Conservation (phyloP, 139 green algal species). For the Auxenochlorella protothecoides region DNA sequence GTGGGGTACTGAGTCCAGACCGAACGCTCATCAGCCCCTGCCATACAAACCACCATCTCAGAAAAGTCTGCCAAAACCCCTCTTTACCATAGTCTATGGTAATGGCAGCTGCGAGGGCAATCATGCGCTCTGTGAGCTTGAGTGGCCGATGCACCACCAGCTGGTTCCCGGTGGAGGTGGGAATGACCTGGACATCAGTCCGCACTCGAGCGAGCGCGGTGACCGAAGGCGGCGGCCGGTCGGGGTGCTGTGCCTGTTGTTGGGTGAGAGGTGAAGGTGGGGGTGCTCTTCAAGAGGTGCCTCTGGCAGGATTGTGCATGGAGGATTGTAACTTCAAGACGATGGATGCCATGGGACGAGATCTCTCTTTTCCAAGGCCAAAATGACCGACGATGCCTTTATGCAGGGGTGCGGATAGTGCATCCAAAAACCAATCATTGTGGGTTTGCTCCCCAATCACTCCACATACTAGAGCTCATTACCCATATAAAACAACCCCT, state of each 20-base stretch:
- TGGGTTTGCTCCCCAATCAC: too few relatives aligned
- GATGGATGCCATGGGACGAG: background rate
- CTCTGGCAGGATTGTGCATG: too few relatives aligned
- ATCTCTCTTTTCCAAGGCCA: background rate
- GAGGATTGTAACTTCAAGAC: background rate
- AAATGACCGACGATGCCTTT: background rate
- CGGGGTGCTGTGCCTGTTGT: conserved; percentile 26
- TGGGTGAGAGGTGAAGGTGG: too few relatives aligned
- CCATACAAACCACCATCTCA: too few relatives aligned
- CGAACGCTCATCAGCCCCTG: too few relatives aligned
- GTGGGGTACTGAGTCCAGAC: too few relatives aligned
- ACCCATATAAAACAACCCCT: too few relatives aligned
- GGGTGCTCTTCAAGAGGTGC: too few relatives aligned
- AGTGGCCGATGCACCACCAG: conserved; percentile 39
- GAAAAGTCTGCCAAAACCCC: too few relatives aligned
- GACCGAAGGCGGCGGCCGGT: conserved; percentile 26
- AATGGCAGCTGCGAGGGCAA: conserved; percentile 65
- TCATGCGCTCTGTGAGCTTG: conserved; percentile 56
- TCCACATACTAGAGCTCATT: too few relatives aligned
- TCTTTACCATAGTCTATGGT: conserved; percentile 40
- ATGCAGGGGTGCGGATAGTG: background rate
- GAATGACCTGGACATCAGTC: conserved; percentile 49
- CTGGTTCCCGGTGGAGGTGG: conserved; percentile 55
- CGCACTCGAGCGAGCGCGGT: conserved; percentile 42
- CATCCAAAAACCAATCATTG: too few relatives aligned